These are phyloP conservation scores for Hapsidospora chrysogenum DNA, from an alignment of 495 filamentous ascomycete species.

Conservation along the genomic window DNA sequence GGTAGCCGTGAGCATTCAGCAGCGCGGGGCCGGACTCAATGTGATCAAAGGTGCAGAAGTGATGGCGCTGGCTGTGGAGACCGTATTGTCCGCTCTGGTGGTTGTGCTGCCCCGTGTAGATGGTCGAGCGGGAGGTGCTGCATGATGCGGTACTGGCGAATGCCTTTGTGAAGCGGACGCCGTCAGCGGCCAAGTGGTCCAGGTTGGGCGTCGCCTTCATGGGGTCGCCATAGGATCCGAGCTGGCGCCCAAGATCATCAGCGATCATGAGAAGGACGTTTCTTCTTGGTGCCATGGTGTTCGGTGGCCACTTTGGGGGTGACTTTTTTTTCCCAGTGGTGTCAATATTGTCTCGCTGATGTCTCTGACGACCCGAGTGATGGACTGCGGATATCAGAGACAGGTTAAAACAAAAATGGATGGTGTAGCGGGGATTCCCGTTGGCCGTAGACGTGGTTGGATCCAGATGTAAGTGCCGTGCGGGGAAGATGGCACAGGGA, in stretches of 20 bases:
- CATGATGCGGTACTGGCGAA: conserved; percentile 30
- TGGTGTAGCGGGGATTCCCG: too few relatives aligned
- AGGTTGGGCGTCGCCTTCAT: conserved; percentile 19
- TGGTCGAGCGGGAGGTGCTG: conserved; percentile 23
- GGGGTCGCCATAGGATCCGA: conserved; percentile 21
- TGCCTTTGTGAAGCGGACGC: conserved; percentile 18
- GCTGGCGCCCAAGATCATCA: conserved; percentile 22
- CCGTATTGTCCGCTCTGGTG: conserved; percentile 32
- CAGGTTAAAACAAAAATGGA: too few relatives aligned
- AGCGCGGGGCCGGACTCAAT: conserved; percentile 22
- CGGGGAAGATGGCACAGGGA: too few relatives aligned
- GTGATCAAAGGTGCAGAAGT: conserved; percentile 26
- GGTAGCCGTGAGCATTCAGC: conserved; percentile 17
- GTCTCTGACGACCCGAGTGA: too few relatives aligned
- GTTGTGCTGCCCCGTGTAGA: conserved; percentile 30
- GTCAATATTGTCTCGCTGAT: too few relatives aligned
- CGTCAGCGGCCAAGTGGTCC: conserved; percentile 17
- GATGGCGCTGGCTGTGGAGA: conserved; percentile 10
- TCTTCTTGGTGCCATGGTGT: conserved; percentile 2
- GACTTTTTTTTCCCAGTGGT: too few relatives aligned
- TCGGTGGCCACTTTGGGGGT: too few relatives aligned
- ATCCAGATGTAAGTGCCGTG: too few relatives aligned
- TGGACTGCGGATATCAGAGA: too few relatives aligned
- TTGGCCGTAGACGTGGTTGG: too few relatives aligned
- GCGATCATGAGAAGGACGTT: conserved; percentile 26